Base-by-base conservation (phyloP, 2,329 filamentous ascomycete species). In the Monosporascus sp. region DNA sequence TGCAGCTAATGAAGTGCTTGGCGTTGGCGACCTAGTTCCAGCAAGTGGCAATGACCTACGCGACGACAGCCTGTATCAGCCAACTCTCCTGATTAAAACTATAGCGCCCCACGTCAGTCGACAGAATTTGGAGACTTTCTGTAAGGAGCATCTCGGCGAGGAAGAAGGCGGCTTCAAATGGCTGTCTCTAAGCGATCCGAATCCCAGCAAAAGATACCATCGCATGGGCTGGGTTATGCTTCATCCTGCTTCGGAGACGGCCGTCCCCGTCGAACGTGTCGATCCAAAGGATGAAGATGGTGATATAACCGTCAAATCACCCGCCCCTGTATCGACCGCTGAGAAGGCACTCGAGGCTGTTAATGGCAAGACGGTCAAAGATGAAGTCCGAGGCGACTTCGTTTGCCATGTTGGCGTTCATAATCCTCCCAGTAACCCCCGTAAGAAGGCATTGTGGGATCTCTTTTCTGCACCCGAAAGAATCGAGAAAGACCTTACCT, bases 181-280 rank as follows among this genome's bases (percentile, higher is more conserved):
- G 85, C 78, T 99, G 5, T 97, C 93, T 37, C 80, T 99, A 48
- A 97, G 92, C 60, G 94, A 99, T 64, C 94, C 94, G 0, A 99
- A 99, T 66, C 94, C 94, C 2, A 88, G 90, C 64, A 99, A 99
- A 74, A 88, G 96, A 58, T 99, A 92, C 65, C 94, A 99, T 68
- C 87, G 94, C 22, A 97, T 99, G 70, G 94, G 94, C 22, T 99
- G 95, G 93, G 95, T 99, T 55, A 94, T 97, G 81, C 80, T 99
- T 9, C 88, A 97, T 64, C 88, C 90, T 17, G 84, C 84, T 15
- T 79, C 87, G 1, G 89, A 95, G 52, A 77, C 80, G 22, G 73
- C 79, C 6, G 76, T 81, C 47, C 78, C 84, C 14, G 75, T 85
- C 55, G 89, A 95, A 61, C 80, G 86, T 56, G 79, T 82, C n/a